phyloP scores from a whole-genome alignment of 2,329 filamentous ascomycete species.

The Pseudogymnoascus sp. region DNA sequence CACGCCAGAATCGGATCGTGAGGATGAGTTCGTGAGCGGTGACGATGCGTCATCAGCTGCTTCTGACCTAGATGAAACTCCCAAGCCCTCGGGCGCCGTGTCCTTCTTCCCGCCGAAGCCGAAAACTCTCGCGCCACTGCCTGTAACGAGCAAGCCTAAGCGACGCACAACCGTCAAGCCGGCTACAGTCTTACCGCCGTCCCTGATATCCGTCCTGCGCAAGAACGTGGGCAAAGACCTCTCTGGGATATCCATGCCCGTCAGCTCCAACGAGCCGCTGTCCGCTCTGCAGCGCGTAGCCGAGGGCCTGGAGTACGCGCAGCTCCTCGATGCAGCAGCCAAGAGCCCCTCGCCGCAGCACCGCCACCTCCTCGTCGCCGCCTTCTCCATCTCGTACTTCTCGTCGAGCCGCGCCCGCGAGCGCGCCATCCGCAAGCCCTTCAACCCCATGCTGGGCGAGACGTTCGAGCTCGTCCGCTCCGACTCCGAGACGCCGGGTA shows the following conservation, averaged over 20 bases:
- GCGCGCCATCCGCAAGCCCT: conserved; percentile 88
- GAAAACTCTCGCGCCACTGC: conserved; percentile 70
- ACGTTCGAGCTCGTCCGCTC: conserved; percentile 88
- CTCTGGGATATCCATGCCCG: conserved; percentile 94
- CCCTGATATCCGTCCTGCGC: conserved; percentile 84
- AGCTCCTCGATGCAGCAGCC: conserved; percentile 71
- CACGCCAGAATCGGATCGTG: conserved; percentile 47
- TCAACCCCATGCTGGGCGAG: conserved; percentile 94
- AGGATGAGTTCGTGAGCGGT: conserved; percentile 34
- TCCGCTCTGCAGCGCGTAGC: conserved; percentile 83
- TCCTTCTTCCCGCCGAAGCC: conserved; percentile 70
- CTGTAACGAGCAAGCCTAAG: conserved; percentile 55
- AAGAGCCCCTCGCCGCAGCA: conserved; percentile 54
- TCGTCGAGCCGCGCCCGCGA: conserved; percentile 79
- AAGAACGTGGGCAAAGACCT: conserved; percentile 98
- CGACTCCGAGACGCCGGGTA: conserved; percentile 62
- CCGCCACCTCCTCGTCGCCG: conserved; percentile 75
- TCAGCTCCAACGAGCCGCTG: conserved; percentile 88
- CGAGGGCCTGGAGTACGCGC: conserved; percentile 85
- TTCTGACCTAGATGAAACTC: conserved; percentile 49
- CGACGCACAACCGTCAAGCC: conserved; percentile 66
- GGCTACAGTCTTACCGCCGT: conserved; percentile 74
- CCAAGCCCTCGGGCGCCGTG: conserved; percentile 49
- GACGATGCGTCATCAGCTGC: conserved; percentile 51
- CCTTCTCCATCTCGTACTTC: conserved; percentile 84